These are phyloP conservation scores for Plenodomus biglobosus DNA, from an alignment of 2,329 filamentous ascomycete species.

Conservation along the genomic window DNA sequence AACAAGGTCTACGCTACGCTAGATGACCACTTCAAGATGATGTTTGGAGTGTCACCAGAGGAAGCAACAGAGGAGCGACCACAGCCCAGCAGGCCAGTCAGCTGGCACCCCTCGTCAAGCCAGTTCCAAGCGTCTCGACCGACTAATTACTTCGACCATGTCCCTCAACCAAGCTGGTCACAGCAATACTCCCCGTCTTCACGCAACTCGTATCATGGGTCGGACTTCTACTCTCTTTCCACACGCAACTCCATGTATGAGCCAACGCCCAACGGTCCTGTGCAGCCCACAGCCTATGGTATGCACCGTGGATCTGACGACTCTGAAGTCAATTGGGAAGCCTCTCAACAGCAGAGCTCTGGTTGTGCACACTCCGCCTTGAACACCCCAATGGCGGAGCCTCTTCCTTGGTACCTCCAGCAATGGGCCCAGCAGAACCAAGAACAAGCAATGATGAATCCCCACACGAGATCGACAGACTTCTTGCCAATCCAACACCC, in stretches of 20 bases:
- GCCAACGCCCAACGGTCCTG: conserved; percentile 15
- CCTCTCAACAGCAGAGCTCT: conserved; percentile 20
- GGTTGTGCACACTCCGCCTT: conserved; percentile 31
- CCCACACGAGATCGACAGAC: conserved; percentile 39
- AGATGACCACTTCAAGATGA: conserved; percentile 47
- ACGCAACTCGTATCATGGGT: conserved; percentile 30
- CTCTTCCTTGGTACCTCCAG: conserved; percentile 42
- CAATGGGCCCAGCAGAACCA: conserved; percentile 43
- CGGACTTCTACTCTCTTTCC: conserved; percentile 42
- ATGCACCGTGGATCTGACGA: conserved; percentile 26
- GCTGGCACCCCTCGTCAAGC: conserved; percentile 72
- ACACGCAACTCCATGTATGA: conserved; percentile 37
- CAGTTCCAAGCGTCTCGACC: conserved; percentile 32
- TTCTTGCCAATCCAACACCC: conserved; percentile 56
- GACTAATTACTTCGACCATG: conserved; percentile 26
- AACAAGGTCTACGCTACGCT: conserved; percentile 44
- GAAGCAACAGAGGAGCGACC: conserved; percentile 27
- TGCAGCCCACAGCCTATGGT: conserved; percentile 17
- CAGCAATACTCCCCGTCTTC: conserved; percentile 26
- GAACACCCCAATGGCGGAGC: conserved; percentile 36
- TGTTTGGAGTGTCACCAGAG: conserved; percentile 42
- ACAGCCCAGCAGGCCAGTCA: conserved; percentile 58
- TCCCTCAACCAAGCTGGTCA: conserved; percentile 32
- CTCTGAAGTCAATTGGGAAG: conserved; percentile 33
- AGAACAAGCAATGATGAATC: conserved; percentile 18